A percentile compares a stretch with the other conserved stretches of the same genome.
Evolutionary conservation across 1,139 yeast species (phyloP).

Genomic region (Petasospora fabianii): DNA sequence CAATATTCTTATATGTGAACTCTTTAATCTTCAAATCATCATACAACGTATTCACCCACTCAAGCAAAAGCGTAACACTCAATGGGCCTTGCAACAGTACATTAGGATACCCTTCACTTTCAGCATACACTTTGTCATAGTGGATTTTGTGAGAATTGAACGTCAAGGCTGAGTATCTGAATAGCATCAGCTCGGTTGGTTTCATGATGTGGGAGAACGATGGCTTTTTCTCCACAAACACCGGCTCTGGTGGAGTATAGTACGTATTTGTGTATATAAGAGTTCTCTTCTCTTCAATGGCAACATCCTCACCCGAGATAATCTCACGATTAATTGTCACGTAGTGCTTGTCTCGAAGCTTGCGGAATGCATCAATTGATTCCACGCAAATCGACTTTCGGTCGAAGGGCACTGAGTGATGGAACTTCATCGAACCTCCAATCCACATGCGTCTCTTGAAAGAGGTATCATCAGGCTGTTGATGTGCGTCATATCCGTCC

Average conservation of each 20-base stretch:
- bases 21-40: constrained; percentile 21
- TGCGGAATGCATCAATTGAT: constrained; percentile 35
- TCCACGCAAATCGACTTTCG: constrained; percentile 43
- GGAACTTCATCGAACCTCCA: constrained; percentile 55
- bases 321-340: constrained; percentile 45
- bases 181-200: constrained; percentile 32
- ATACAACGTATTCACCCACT: constrained; percentile 32
- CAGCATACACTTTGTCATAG: constrained; percentile 55
- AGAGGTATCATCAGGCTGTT: constrained; percentile 49
- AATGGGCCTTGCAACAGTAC: constrained; percentile 82
- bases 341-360: constrained; percentile 36
- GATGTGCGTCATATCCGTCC: constrained; percentile 85
- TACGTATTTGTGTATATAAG: constrained; percentile 33
- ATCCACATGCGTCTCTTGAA: constrained; percentile 78
- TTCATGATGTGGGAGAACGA: constrained; percentile 20
- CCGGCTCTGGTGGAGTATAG: constrained; percentile 14
- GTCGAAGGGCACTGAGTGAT: constrained; percentile 36
- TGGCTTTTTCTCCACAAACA: constrained; percentile 5
- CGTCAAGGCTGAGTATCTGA: constrained; percentile 70
- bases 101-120: constrained; percentile 55
- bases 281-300: constrained; percentile 32
- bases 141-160: constrained; percentile 85
- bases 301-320: constrained; percentile 15
- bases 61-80: constrained; percentile 53
- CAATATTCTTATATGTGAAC: constrained; percentile 47